These are phyloP conservation scores for Naegleria fowleri DNA, from an alignment of 208 protist species.

Conservation along the genomic window DNA sequence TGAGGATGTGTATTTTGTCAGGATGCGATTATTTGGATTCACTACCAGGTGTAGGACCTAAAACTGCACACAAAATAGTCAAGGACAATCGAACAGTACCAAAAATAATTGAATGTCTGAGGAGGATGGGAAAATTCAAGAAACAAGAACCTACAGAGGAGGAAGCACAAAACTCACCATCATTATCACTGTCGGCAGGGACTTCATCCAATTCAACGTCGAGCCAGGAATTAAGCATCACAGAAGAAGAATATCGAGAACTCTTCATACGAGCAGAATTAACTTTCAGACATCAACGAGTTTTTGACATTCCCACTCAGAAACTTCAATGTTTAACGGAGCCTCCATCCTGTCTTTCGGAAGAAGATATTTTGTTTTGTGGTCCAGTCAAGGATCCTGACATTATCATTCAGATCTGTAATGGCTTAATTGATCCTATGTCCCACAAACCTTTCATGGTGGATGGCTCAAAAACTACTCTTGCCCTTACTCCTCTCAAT, in stretches of 20 bases:
- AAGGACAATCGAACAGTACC: background rate
- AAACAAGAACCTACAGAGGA: background rate
- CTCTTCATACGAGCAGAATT: background rate
- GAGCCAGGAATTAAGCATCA: too few species aligned
- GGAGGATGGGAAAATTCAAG: background rate
- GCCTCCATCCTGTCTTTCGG: background rate
- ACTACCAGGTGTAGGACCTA: background rate
- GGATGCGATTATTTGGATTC: conserved; percentile 30
- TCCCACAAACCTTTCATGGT: background rate
- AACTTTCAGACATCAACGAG: conserved; percentile 24
- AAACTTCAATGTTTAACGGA: background rate
- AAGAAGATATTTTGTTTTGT: background rate
- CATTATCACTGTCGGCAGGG: background rate
- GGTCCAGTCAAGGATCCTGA: background rate
- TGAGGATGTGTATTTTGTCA: conserved; percentile 11
- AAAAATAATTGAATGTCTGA: background rate
- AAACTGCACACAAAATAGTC: conserved; percentile 13
- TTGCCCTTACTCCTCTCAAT: background rate
- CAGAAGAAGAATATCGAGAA: conserved; percentile 16
- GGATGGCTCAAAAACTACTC: background rate
- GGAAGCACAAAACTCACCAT: too few species aligned
- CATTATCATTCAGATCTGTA: background rate
- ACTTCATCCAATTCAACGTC: background rate
- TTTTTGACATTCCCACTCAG: background rate
- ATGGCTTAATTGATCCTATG: background rate